Conservation (phyloP, 73 alveolate genomes). For the Blepharisma stoltei region DNA sequence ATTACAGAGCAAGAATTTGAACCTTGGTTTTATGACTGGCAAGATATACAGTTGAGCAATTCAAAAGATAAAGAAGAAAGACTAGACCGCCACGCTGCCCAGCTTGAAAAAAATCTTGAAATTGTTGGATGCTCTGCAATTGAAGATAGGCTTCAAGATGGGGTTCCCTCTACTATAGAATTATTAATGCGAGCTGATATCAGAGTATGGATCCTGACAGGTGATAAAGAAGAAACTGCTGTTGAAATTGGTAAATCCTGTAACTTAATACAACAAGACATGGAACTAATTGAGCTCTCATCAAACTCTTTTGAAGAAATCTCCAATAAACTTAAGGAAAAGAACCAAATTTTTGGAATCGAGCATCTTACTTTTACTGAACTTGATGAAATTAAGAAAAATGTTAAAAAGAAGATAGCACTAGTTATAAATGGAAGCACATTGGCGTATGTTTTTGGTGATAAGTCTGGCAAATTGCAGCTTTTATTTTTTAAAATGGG, state of each 20-base stretch:
- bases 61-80: conserved; percentile 37
- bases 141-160: conserved; percentile 91
- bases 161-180: conserved; percentile 83
- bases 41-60: conserved; percentile 33
- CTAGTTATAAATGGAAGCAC: conserved; percentile 66
- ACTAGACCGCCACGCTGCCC: conserved; percentile 43
- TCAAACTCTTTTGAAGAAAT: conserved; percentile 27
- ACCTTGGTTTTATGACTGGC: not conserved
- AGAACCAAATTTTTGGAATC: conserved; percentile 18
- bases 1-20: conserved; percentile 34
- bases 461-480: not conserved
- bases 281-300: conserved; percentile 43
- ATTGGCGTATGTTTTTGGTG: conserved; percentile 26
- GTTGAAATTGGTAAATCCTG: conserved; percentile 73
- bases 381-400: not conserved
- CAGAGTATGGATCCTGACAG: conserved; percentile 85
- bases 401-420: conserved; percentile 42
- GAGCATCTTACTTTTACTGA: conserved; percentile 21
- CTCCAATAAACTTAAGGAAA: conserved; percentile 10
- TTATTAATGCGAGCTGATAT: conserved; percentile 70
- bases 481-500: conserved; percentile 64
- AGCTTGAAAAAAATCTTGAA: conserved; percentile 44
- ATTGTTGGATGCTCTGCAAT: conserved; percentile 68
- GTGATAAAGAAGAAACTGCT: conserved; percentile 85
- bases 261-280: conserved; percentile 52